Evolutionary conservation across 805 yeast genomes (phyloP).

Genomic region (Wickerhamiella dianesei): DNA sequence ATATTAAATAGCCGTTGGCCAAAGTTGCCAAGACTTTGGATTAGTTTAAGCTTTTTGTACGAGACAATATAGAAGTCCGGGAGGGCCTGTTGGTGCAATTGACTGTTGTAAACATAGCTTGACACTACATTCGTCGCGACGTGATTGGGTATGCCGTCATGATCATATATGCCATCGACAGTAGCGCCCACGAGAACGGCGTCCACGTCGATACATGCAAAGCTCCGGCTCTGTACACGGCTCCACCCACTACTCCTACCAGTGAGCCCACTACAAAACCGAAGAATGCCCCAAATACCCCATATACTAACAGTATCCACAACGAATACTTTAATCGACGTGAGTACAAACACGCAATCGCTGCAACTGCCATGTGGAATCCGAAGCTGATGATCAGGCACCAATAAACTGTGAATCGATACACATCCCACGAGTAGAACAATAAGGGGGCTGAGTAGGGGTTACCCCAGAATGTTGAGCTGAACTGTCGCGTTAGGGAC

Average conservation of each 20-base stretch:
- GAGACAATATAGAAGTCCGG: background rate
- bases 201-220: slow-evolving; percentile 92
- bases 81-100: background rate
- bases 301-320: slow-evolving; percentile 29
- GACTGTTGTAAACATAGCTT: background rate
- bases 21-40: too few relatives aligned
- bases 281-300: slow-evolving; percentile 27
- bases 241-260: slow-evolving; percentile 59
- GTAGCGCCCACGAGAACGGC: slow-evolving; percentile 69
- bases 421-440: slow-evolving; percentile 58
- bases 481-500: slow-evolving; percentile 32
- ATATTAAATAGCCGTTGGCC: too few relatives aligned
- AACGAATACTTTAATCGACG: slow-evolving; percentile 30
- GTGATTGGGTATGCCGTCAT: slow-evolving; percentile 45
- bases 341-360: slow-evolving; percentile 41
- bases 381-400: slow-evolving; percentile 50
- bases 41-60: too few relatives aligned
- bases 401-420: slow-evolving; percentile 79
- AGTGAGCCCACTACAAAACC: slow-evolving; percentile 65
- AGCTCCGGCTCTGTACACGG: slow-evolving; percentile 65
- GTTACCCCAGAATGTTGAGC: slow-evolving; percentile 9
- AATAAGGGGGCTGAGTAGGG: slow-evolving; percentile 40
- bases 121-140: slow-evolving; percentile 28
- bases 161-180: slow-evolving; percentile 53
- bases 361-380: slow-evolving; percentile 52